These are phyloP conservation scores for Rhytidhysteron rufulum DNA, from an alignment of 2,329 filamentous ascomycete species.

Conservation along the genomic window DNA sequence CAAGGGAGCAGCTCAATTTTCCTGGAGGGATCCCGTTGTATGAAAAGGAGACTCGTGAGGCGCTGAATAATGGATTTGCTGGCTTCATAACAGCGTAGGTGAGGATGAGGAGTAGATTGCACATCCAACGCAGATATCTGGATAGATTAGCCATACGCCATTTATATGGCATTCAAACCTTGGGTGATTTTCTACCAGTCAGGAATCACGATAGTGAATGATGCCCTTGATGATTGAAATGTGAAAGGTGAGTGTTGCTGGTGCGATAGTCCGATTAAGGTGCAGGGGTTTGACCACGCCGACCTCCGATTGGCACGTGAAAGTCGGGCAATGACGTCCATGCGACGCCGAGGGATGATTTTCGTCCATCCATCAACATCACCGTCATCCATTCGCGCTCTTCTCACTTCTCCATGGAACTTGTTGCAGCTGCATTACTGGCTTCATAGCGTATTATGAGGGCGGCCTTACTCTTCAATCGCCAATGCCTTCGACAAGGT, in stretches of 20 bases:
- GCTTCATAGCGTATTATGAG: slow-evolving; percentile 42
- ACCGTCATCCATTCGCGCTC: background rate
- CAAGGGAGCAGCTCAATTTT: slow-evolving; percentile 43
- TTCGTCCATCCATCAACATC: background rate
- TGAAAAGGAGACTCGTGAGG: slow-evolving; percentile 35
- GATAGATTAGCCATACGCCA: no score
- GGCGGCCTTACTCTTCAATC: slow-evolving; percentile 46
- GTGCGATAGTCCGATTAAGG: no score
- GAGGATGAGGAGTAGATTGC: no score
- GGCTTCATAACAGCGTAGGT: slow-evolving; percentile 30
- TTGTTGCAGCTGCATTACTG: slow-evolving; percentile 7
- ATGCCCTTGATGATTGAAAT: no score
- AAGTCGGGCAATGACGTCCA: slow-evolving; percentile 6
- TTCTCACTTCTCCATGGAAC: slow-evolving; percentile 1
- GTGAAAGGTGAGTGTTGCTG: no score
- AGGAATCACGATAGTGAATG: no score
- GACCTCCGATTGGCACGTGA: no score
- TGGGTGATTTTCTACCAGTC: no score
- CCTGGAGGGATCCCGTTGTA: slow-evolving; percentile 41
- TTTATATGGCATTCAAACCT: background rate
- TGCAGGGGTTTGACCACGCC: no score
- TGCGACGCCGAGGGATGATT: no score
- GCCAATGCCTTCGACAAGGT: slow-evolving; percentile 46
- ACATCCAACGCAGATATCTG: no score
- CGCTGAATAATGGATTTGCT: slow-evolving; percentile 33